Conservation (phyloP, 345 rosid species). For the Mallotus nudiflorus region DNA sequence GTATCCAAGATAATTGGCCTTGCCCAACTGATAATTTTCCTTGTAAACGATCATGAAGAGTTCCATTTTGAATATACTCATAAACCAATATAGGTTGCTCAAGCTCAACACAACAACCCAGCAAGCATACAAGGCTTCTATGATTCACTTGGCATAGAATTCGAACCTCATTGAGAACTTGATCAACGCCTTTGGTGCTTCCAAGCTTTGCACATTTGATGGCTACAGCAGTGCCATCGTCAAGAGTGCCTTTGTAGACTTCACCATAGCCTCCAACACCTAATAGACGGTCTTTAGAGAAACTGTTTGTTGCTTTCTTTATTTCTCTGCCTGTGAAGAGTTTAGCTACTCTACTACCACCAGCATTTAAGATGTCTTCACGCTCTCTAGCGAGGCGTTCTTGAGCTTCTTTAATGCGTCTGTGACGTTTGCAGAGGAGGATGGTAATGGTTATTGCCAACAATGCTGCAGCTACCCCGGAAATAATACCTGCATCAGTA, state of each 20-base stretch:
- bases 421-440: not conserved
- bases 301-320: too few relatives aligned
- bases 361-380: slow-evolving; percentile 36
- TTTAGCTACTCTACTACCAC: slow-evolving; percentile 32
- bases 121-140: slow-evolving; percentile 41
- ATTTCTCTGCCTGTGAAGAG: too few relatives aligned
- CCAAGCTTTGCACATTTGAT: slow-evolving; percentile 59
- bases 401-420: slow-evolving; percentile 27
- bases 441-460: not conserved
- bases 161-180: slow-evolving; percentile 52
- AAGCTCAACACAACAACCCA: slow-evolving; percentile 56
- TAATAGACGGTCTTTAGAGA: too few relatives aligned
- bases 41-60: slow-evolving; percentile 40
- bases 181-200: slow-evolving; percentile 47
- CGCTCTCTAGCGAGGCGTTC: slow-evolving; percentile 34
- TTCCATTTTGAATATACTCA: slow-evolving; percentile 43
- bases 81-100: slow-evolving; percentile 51
- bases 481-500: too few relatives aligned
- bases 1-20: slow-evolving; percentile 26
- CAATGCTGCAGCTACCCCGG: not conserved
- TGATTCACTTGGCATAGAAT: slow-evolving; percentile 62
- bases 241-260: too few relatives aligned
- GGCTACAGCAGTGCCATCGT: slow-evolving; percentile 47
- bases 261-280: too few relatives aligned
- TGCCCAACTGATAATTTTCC: not conserved